Evolutionary conservation across 345 rosid species (phyloP).

Genomic region (Salix caprea): DNA sequence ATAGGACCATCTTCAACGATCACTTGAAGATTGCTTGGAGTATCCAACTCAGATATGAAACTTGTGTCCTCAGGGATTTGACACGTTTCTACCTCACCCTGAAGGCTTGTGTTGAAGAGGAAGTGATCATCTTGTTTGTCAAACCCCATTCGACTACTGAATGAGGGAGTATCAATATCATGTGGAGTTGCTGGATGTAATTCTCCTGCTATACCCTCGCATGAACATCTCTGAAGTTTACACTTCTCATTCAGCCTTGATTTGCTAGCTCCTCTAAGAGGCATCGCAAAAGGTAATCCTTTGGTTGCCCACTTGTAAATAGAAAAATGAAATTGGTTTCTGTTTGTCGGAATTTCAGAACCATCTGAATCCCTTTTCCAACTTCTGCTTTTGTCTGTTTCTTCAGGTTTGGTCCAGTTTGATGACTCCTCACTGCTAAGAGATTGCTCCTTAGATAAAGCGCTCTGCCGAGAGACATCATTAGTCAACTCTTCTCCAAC

Average conservation of each 20-base stretch:
- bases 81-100: conserved; percentile 2
- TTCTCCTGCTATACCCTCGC: conserved; percentile 18
- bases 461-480: conserved; percentile 22
- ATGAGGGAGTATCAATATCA: background rate
- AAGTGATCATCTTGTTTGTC: conserved; percentile 12
- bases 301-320: conserved; percentile 90
- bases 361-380: conserved; percentile 24
- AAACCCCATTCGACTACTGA: conserved; percentile 8
- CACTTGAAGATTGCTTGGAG: background rate
- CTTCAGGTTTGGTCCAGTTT: conserved; percentile 23
- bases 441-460: conserved; percentile 31
- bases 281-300: conserved; percentile 47
- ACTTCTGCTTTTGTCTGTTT: conserved; percentile 16
- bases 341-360: conserved; percentile 20
- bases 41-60: conserved; percentile 4
- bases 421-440: conserved; percentile 19
- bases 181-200: conserved; percentile 13
- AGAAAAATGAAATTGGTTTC: conserved; percentile 71
- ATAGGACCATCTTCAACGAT: conserved; percentile 4
- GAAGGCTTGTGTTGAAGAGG: conserved; percentile 3
- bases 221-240: conserved; percentile 29
- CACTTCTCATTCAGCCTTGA: conserved; percentile 40
- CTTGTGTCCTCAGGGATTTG: conserved; percentile 20
- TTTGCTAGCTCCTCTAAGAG: conserved; percentile 37
- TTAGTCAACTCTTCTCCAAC: conserved; percentile 27